Percentiles rank a stretch among this genome's conserved stretches.
Conservation (phyloP, 192 early-diverging fungal genomes). For the Dissophora globulifera region DNA sequence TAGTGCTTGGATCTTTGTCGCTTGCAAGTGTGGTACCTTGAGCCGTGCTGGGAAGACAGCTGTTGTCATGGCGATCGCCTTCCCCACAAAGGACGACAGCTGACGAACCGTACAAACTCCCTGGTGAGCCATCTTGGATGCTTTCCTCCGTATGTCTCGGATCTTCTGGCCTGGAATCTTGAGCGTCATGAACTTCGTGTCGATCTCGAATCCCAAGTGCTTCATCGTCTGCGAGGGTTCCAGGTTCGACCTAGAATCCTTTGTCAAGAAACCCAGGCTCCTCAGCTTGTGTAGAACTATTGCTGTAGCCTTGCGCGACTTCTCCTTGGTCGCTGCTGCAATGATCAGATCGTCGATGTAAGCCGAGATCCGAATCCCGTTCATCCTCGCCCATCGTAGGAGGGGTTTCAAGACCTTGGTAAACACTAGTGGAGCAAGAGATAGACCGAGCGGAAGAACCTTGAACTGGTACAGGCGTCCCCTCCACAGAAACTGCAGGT, state of each 20-base stretch:
- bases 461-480: constrained; percentile 35
- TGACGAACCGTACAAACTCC: constrained; percentile 20
- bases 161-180: constrained; percentile 25
- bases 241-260: constrained; percentile 24
- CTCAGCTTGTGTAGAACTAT: constrained; percentile 13
- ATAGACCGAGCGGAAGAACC: constrained; percentile 38
- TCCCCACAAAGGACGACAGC: constrained; percentile 38
- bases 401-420: constrained; percentile 41
- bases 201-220: constrained; percentile 34
- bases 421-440: constrained; percentile 38
- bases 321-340: constrained; percentile 1
- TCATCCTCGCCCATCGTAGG: constrained; percentile 18
- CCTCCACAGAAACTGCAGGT: constrained; percentile 46
- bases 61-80: constrained; percentile 25
- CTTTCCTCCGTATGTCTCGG: constrained; percentile 30
- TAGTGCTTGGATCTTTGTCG: constrained; percentile 24
- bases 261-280: constrained; percentile 24
- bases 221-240: constrained; percentile 20
- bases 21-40: constrained; percentile 17
- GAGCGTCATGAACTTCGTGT: constrained; percentile 30
- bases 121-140: constrained; percentile 26
- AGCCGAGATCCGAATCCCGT: constrained; percentile 26
- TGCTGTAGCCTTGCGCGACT: background rate
- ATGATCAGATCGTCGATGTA: constrained; percentile 47
- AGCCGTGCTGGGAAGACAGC: constrained; percentile 32